Evolutionary conservation across 148 eudicot genomes (phyloP).

Genomic region (Rhododendron kiyosumense): DNA sequence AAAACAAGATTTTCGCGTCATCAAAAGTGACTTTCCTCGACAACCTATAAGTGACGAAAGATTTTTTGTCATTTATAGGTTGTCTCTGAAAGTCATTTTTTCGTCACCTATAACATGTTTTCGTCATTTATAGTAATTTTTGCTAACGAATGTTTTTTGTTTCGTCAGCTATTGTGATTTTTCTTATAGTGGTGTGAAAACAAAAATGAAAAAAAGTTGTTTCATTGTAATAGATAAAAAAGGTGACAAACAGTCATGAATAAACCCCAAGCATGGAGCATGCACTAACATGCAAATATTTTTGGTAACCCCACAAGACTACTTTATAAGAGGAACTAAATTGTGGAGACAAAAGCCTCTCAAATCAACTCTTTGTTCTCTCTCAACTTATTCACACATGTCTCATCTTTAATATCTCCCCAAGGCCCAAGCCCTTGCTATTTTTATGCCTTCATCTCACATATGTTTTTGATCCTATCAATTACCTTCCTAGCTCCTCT

Average conservation of each 20-base stretch:
- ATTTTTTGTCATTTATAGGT: too few relatives aligned
- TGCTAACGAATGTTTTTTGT: too few relatives aligned
- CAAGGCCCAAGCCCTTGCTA: neutral
- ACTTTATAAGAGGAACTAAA: neutral
- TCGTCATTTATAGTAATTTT: too few relatives aligned
- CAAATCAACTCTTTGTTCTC: neutral
- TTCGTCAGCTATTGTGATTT: too few relatives aligned
- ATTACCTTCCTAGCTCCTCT: neutral
- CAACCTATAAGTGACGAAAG: too few relatives aligned
- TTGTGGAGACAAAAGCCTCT: neutral
- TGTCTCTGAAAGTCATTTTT: too few relatives aligned
- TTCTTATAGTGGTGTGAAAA: too few relatives aligned
- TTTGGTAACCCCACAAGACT: neutral
- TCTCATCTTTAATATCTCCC: constrained; percentile 8
- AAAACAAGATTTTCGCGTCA: too few relatives aligned
- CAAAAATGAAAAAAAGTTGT: too few relatives aligned
- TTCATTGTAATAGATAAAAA: neutral
- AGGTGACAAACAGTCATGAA: neutral
- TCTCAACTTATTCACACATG: neutral
- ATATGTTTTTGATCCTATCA: neutral
- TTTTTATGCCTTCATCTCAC: neutral
- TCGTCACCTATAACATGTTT: too few relatives aligned
- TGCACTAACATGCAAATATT: neutral
- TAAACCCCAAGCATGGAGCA: neutral
- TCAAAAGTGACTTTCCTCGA: too few relatives aligned